Evolutionary conservation across 768 basidiomycete species (phyloP).

Genomic region (Leccinum ochraceum): DNA sequence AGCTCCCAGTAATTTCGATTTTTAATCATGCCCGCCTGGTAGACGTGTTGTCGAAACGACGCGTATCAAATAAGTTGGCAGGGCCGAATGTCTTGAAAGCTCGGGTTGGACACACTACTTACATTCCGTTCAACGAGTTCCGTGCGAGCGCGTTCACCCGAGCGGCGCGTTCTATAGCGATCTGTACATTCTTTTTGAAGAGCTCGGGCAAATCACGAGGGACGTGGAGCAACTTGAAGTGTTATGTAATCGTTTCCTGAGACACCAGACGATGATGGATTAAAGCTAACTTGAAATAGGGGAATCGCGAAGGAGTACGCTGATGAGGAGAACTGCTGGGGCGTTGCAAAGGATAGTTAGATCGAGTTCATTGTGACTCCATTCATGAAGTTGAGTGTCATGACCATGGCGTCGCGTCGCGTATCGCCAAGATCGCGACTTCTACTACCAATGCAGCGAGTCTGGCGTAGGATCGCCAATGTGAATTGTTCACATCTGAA

Average conservation of each 20-base stretch:
- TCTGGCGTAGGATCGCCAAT: no score
- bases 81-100: background rate
- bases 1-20: no score
- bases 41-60: conserved; percentile 55
- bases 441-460: no score
- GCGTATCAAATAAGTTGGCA: background rate
- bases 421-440: no score
- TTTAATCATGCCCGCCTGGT: conserved; percentile 21
- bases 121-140: conserved; percentile 55
- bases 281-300: conserved; percentile 8
- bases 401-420: no score
- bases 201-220: conserved; percentile 48
- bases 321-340: conserved; percentile 15
- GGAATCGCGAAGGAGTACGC: conserved; percentile 21
- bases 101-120: conserved; percentile 38
- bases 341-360: background rate
- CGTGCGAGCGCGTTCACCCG: conserved; percentile 51
- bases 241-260: conserved; percentile 23
- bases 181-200: conserved; percentile 58
- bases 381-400: no score
- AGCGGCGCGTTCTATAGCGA: conserved; percentile 50
- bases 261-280: conserved; percentile 19
- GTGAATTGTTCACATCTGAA: no score
- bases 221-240: conserved; percentile 5
- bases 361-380: no score